Evolutionary conservation across 139 green algal species (phyloP).

Genomic region (Volvox africanus): DNA sequence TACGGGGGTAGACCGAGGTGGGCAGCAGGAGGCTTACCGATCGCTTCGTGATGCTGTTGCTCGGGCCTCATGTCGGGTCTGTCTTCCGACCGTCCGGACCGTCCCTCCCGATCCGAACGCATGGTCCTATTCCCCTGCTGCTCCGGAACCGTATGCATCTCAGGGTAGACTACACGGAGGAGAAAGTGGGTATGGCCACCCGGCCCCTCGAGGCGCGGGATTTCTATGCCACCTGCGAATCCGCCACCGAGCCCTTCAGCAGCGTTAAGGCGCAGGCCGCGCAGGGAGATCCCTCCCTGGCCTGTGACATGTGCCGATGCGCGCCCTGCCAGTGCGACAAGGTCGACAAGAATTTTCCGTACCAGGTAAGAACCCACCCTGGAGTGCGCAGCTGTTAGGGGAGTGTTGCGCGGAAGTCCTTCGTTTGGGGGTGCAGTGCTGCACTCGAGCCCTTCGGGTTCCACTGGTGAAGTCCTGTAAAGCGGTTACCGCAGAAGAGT

Average conservation of each 20-base stretch:
- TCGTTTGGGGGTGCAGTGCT: too few species aligned
- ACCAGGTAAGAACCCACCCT: background rate
- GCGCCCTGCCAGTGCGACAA: conserved; percentile 56
- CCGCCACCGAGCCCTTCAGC: conserved; percentile 42
- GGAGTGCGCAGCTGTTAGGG: background rate
- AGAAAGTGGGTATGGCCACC: conserved; percentile 57
- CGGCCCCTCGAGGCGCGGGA: conserved; percentile 33
- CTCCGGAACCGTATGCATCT: too few species aligned
- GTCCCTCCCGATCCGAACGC: too few species aligned
- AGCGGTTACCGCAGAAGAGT: background rate
- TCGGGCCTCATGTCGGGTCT: too few species aligned
- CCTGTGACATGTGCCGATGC: conserved; percentile 56
- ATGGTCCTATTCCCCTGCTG: too few species aligned
- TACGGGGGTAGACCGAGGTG: too few species aligned
- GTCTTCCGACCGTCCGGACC: too few species aligned
- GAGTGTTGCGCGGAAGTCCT: background rate
- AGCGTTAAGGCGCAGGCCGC: conserved; percentile 47
- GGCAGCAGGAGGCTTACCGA: too few species aligned
- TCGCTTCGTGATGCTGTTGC: too few species aligned
- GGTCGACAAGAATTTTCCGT: conserved; percentile 3
- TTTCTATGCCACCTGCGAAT: conserved; percentile 23
- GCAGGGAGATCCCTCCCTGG: background rate
- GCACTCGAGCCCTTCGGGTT: too few species aligned
- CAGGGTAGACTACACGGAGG: conserved; percentile 50
- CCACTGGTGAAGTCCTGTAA: too few species aligned